These are phyloP conservation scores for Sechiopsis laciniata DNA, from an alignment of 306 rosid genomes.

Conservation along the genomic window DNA sequence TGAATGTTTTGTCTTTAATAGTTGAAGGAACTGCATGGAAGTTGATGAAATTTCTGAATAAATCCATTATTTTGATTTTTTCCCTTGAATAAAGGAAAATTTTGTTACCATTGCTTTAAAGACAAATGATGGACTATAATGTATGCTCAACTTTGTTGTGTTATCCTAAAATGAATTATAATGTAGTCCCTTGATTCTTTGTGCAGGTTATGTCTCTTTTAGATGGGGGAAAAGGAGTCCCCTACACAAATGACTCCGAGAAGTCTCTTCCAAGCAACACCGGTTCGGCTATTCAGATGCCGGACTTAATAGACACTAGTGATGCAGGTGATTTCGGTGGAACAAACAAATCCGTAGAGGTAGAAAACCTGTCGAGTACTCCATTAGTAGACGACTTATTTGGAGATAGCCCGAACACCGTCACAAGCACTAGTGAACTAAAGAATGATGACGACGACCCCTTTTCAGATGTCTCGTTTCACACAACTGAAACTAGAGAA, in stretches of 20 bases:
- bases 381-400: slow-evolving; percentile 79
- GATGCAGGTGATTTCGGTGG: slow-evolving; percentile 43
- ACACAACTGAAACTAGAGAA: slow-evolving; percentile 48
- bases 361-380: slow-evolving; percentile 30
- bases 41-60: slow-evolving; percentile 5
- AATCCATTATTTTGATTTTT: background rate
- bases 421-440: slow-evolving; percentile 35
- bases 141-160: slow-evolving; percentile 7
- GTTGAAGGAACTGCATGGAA: background rate
- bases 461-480: slow-evolving; percentile 89
- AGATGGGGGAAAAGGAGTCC: slow-evolving; percentile 56
- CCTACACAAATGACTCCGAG: slow-evolving; percentile 38
- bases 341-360: slow-evolving; percentile 32
- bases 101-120: background rate
- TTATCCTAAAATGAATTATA: background rate
- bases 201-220: slow-evolving; percentile 72
- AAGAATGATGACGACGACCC: slow-evolving; percentile 69
- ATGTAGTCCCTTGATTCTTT: slow-evolving; percentile 26
- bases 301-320: slow-evolving; percentile 83
- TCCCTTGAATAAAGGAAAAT: background rate
- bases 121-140: slow-evolving; percentile 3
- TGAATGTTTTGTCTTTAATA: background rate
- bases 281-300: slow-evolving; percentile 45
- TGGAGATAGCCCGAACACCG: slow-evolving; percentile 54
- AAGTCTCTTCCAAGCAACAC: slow-evolving; percentile 40